Evolutionary conservation across 2,329 filamentous ascomycete species (phyloP).

Genomic region (Calonectria pteridis): DNA sequence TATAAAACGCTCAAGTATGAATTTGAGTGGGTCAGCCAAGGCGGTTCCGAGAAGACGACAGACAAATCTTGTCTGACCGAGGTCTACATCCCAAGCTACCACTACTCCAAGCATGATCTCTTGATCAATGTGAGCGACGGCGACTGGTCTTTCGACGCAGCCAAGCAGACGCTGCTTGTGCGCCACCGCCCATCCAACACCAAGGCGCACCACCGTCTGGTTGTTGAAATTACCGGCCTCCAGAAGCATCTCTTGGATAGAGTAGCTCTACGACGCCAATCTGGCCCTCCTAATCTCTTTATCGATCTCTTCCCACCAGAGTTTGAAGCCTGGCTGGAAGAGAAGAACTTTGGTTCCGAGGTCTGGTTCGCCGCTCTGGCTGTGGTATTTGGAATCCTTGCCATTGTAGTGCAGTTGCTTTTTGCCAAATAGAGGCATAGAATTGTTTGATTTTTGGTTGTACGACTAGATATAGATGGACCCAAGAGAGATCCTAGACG

Average conservation of each 20-base stretch:
- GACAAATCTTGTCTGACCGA: slow-evolving; percentile 49
- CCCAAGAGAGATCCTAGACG: neutral
- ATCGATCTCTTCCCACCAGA: slow-evolving; percentile 29
- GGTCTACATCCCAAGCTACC: slow-evolving; percentile 54
- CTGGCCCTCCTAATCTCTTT: slow-evolving; percentile 30
- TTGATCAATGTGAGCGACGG: slow-evolving; percentile 44
- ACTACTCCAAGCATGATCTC: slow-evolving; percentile 49
- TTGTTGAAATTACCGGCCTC: slow-evolving; percentile 42
- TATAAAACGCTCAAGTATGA: slow-evolving; percentile 50
- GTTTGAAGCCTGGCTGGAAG: slow-evolving; percentile 37
- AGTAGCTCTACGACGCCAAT: slow-evolving; percentile 22
- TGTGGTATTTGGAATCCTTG: slow-evolving; percentile 9
- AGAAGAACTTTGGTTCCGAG: slow-evolving; percentile 29
- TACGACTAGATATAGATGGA: slow-evolving; percentile 8
- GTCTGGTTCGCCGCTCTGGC: slow-evolving; percentile 25
- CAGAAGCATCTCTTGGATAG: slow-evolving; percentile 38
- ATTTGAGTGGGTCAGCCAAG: slow-evolving; percentile 47
- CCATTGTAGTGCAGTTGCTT: neutral
- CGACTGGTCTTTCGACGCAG: slow-evolving; percentile 46
- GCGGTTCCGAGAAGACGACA: slow-evolving; percentile 27
- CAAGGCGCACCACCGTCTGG: slow-evolving; percentile 29
- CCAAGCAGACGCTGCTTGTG: slow-evolving; percentile 48
- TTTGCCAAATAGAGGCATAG: neutral
- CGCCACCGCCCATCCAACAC: slow-evolving; percentile 29
- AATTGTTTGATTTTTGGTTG: neutral